These are phyloP conservation scores for Mycena floridula DNA, from an alignment of 768 basidiomycete genomes.

Conservation along the genomic window DNA sequence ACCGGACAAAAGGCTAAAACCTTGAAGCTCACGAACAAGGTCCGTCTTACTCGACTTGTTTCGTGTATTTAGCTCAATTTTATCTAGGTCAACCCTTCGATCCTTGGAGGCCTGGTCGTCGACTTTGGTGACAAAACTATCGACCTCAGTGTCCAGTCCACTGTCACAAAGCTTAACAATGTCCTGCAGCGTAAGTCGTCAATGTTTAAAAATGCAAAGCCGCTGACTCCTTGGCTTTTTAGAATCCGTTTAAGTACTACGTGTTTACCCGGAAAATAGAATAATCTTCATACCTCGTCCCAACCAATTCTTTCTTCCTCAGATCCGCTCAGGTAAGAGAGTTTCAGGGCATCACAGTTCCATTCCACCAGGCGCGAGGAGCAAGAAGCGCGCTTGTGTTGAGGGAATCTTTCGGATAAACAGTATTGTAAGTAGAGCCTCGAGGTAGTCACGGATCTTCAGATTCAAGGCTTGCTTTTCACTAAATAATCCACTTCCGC, in stretches of 20 bases:
- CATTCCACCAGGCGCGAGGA: too few species aligned
- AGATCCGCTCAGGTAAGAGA: too few species aligned
- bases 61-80: conserved; percentile 6
- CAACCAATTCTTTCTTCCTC: too few species aligned
- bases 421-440: too few species aligned
- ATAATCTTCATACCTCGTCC: too few species aligned
- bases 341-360: too few species aligned
- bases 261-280: neutral
- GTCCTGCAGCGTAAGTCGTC: conserved; percentile 67
- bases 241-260: conserved; percentile 33
- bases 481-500: neutral
- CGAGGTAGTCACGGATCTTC: conserved; percentile 6
- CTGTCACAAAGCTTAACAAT: conserved; percentile 92
- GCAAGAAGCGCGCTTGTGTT: conserved; percentile 11
- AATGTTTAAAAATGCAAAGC: conserved; percentile 1
- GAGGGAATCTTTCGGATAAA: neutral
- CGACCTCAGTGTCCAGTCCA: conserved; percentile 90
- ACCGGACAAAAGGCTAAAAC: conserved; percentile 82
- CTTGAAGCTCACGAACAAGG: conserved; percentile 90
- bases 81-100: conserved; percentile 81
- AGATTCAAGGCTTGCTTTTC: neutral
- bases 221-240: conserved; percentile 1
- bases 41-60: conserved; percentile 21
- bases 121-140: conserved; percentile 99
- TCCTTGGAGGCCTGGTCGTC: conserved; percentile 88